A percentile compares a stretch with the other conserved stretches of the same genome.
These are phyloP conservation scores for Melastoma malabathricum DNA, from an alignment of 345 rosid genomes.

Conservation along the genomic window DNA sequence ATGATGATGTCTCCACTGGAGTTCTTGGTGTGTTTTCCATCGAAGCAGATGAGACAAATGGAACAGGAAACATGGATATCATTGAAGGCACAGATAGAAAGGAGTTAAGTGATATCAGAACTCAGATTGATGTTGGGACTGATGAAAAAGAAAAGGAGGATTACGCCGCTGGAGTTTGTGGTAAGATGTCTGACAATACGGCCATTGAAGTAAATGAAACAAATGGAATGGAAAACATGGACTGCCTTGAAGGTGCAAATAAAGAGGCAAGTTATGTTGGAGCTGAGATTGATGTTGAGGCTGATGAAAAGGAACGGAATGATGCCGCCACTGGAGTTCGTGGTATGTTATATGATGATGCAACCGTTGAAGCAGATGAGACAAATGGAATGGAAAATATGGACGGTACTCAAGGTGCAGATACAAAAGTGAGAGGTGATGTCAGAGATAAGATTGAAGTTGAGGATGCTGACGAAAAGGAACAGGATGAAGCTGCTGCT, in stretches of 20 bases:
- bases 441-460: slow-evolving; percentile 11
- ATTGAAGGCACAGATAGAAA: slow-evolving; percentile 2
- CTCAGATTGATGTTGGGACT: neutral
- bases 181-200: too few species aligned
- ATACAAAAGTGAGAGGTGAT: slow-evolving; percentile 9
- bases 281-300: slow-evolving; percentile 3
- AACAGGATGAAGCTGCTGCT: slow-evolving; percentile 4
- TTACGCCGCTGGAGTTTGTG: slow-evolving; percentile 5
- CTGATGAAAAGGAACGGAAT: slow-evolving; percentile 2
- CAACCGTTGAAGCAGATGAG: too few species aligned
- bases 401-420: neutral
- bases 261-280: slow-evolving; percentile 7
- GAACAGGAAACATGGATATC: too few species aligned
- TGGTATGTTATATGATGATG: too few species aligned
- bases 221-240: too few species aligned
- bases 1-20: slow-evolving; percentile 4
- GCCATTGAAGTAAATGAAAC: too few species aligned
- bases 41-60: too few species aligned
- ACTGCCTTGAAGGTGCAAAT: neutral
- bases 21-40: too few species aligned
- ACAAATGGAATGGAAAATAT: too few species aligned
- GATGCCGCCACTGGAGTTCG: slow-evolving; percentile 7
- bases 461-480: slow-evolving; percentile 5
- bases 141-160: slow-evolving; percentile 2
- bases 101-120: slow-evolving; percentile 7